phyloP scores from a whole-genome alignment of 1,139 yeast genomes.

The Candida sanyaensis region DNA sequence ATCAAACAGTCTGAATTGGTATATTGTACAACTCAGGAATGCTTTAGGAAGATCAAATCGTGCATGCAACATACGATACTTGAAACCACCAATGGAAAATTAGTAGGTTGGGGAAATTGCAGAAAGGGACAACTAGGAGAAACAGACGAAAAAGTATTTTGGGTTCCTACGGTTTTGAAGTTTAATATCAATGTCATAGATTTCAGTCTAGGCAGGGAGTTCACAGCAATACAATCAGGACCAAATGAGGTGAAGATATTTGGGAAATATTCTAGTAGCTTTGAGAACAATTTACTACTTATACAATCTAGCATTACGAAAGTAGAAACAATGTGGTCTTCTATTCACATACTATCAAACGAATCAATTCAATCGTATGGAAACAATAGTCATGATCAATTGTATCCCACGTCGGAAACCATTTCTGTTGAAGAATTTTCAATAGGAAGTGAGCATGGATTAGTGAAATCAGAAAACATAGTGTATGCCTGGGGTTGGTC shows the following conservation, averaged over 20 bases:
- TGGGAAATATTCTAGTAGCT: conserved; percentile 17
- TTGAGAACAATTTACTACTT: not conserved
- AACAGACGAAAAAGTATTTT: conserved; percentile 18
- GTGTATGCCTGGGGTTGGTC: conserved; percentile 97
- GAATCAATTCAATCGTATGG: conserved; percentile 54
- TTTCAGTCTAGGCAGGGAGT: conserved; percentile 49
- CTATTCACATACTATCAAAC: conserved; percentile 50
- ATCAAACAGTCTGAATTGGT: conserved; percentile 16
- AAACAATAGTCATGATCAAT: conserved; percentile 76
- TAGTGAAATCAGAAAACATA: conserved; percentile 34
- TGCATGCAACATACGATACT: conserved; percentile 63
- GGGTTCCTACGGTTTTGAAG: conserved; percentile 28
- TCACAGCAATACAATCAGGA: conserved; percentile 27
- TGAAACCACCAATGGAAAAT: conserved; percentile 31
- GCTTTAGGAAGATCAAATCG: conserved; percentile 30
- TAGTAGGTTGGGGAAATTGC: conserved; percentile 84
- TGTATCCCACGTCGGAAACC: conserved; percentile 27
- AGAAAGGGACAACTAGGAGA: conserved; percentile 71
- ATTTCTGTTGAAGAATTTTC: conserved; percentile 23
- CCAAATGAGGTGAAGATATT: conserved; percentile 12
- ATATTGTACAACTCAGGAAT: conserved; percentile 15
- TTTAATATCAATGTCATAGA: conserved; percentile 15
- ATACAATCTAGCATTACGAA: not conserved
- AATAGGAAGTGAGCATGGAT: conserved; percentile 89
- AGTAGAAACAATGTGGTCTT: conserved; percentile 77